Conservation (phyloP, 352 stramenopile genomes). For the Globisporangium perplexum region DNA sequence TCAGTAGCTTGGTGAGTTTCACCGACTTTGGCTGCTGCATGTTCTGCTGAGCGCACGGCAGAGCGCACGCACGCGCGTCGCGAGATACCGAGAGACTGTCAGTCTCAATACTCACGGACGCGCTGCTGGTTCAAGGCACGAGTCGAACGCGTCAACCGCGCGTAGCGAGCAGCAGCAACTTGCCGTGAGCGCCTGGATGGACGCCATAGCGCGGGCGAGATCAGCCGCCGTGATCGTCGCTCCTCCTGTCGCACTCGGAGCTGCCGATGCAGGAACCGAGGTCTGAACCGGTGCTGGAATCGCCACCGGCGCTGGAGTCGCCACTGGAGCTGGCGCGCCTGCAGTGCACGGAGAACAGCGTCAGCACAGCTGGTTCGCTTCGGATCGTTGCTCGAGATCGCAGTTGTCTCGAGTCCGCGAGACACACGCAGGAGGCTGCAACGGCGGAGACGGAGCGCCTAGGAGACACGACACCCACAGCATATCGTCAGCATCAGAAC, state of each 20-base stretch:
- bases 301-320: constrained; percentile 6
- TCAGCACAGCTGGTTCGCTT: not conserved
- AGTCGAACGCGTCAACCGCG: too few relatives aligned
- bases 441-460: not conserved
- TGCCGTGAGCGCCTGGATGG: constrained; percentile 54
- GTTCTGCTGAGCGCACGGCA: not conserved
- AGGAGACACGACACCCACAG: not conserved
- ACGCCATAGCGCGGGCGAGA: constrained; percentile 83
- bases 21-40: constrained; percentile 51
- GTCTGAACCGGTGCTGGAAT: constrained; percentile 12
- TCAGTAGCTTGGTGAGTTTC: constrained; percentile 61
- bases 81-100: not conserved
- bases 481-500: not conserved
- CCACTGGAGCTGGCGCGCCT: not conserved
- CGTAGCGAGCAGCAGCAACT: constrained; percentile 10
- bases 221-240: constrained; percentile 67
- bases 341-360: not conserved
- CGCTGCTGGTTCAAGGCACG: too few relatives aligned
- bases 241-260: constrained; percentile 3
- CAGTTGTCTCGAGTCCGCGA: not conserved
- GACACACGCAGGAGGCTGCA: not conserved
- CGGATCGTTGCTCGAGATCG: not conserved
- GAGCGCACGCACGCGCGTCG: not conserved
- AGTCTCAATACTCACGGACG: too few relatives aligned
- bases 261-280: constrained; percentile 7